A percentile compares a stretch with the other conserved stretches of the same genome.
Evolutionary conservation across 805 yeast genomes (phyloP).

Genomic region (Wickerhamiella sergipiensis): DNA sequence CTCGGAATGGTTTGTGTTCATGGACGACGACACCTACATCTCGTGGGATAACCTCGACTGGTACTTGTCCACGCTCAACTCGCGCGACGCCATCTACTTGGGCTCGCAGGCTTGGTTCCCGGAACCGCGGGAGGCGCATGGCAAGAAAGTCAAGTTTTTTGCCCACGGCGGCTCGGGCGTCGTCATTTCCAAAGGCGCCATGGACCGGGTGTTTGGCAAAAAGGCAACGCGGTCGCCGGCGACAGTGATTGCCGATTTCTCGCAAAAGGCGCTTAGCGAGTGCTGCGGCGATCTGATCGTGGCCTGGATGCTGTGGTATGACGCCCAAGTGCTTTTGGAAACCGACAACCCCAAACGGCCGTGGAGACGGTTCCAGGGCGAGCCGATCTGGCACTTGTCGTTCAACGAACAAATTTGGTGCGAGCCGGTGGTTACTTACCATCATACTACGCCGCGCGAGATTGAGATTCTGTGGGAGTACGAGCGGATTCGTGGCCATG

Average conservation of each 20-base stretch:
- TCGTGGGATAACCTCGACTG: constrained; percentile 5
- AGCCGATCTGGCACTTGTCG: constrained; percentile 16
- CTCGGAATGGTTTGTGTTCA: constrained; percentile 26
- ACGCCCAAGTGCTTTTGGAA: constrained; percentile 12
- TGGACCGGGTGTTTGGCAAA: constrained; percentile 20
- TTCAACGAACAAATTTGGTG: constrained; percentile 21
- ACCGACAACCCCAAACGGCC: constrained; percentile 5
- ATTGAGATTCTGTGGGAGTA: constrained; percentile 25
- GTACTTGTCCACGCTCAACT: constrained; percentile 15
- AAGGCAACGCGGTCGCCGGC: constrained; percentile 6
- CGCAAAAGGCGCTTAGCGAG: constrained; percentile 9
- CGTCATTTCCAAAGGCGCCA: constrained; percentile 21
- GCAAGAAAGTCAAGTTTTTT: constrained; percentile 18
- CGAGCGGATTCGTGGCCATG: constrained; percentile 18
- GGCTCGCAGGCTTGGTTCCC: constrained; percentile 1
- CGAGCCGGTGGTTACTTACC: constrained; percentile 23
- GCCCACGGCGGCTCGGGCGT: constrained; percentile 31
- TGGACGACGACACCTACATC: constrained; percentile 27
- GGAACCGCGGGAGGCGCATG: constrained; percentile 14
- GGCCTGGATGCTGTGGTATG: constrained; percentile 19
- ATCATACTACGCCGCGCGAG: constrained; percentile 23
- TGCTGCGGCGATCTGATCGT: constrained; percentile 29
- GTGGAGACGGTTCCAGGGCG: constrained; percentile 23
- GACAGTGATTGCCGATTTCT: neutral
- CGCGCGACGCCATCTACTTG: constrained; percentile 10